phyloP scores from a whole-genome alignment of 805 yeast species.

The Wickerhamiella musiphila region DNA sequence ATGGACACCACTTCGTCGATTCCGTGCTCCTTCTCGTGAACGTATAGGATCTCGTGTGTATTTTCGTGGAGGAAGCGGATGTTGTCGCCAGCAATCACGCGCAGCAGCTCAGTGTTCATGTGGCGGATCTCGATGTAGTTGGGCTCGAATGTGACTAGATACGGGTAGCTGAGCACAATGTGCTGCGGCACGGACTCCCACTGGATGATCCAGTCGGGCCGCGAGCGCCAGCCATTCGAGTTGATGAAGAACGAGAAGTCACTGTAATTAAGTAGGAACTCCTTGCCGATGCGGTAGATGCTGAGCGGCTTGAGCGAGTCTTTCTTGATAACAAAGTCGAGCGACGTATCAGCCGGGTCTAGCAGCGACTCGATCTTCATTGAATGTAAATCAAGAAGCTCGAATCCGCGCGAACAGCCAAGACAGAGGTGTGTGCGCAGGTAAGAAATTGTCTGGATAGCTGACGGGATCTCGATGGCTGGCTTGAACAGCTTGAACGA shows the following conservation, averaged over 20 bases:
- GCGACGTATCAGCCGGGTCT: constrained; percentile 96
- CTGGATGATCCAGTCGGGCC: constrained; percentile 81
- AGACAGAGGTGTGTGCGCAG: constrained; percentile 77
- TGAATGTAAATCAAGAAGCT: constrained; percentile 72
- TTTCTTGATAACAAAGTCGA: constrained; percentile 77
- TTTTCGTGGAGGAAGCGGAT: constrained; percentile 76
- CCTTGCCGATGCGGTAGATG: constrained; percentile 75
- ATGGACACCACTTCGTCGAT: constrained; percentile 81
- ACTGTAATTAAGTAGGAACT: constrained; percentile 74
- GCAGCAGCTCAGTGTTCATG: constrained; percentile 65
- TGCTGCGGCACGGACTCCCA: constrained; percentile 96
- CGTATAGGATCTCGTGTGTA: constrained; percentile 85
- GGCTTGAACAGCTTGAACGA: constrained; percentile 47
- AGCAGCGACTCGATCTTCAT: constrained; percentile 74
- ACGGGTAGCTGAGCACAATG: constrained; percentile 89
- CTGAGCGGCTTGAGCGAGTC: constrained; percentile 80
- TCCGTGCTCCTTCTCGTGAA: constrained; percentile 79
- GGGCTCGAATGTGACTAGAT: constrained; percentile 75
- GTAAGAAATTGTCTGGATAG: constrained; percentile 82
- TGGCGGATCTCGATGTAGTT: constrained; percentile 84
- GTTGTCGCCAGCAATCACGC: constrained; percentile 86
- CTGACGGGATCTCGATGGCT: constrained; percentile 71
- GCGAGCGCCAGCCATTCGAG: constrained; percentile 89
- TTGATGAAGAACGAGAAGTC: constrained; percentile 92
- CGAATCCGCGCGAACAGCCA: constrained; percentile 94